Evolutionary conservation across 176 grass and related monocot species (phyloP), one percentile per base, ranked within the genome.

Genomic region (Eleusine coracana): DNA sequence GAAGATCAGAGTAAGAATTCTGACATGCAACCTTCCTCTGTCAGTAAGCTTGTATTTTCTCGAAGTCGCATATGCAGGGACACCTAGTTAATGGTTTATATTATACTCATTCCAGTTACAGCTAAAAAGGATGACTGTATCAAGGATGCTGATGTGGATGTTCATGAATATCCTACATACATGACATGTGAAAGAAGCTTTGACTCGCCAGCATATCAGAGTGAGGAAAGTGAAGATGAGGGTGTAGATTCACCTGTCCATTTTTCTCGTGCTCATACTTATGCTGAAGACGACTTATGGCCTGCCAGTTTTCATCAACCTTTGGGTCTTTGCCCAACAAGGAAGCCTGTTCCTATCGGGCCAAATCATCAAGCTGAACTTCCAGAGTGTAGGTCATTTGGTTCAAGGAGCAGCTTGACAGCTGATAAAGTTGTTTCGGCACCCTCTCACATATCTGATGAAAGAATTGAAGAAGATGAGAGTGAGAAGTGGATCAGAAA

Each of bases 341-440:
- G 70, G 82, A 97, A 89, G 78, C 67, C 68, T 83, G 86, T 92
- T 52, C 78, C 90, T 42, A 84, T 97, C 65, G 94, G 94, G 64
- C 75, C 77, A 74, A 89, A 94, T 45, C 78, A 94, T 85, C 94
- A 97, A 76, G 90, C 83, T 78, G 94, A 94, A 71, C 63, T 97
- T 76, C 92, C 92, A 49, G 86, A 91, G 39, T 92, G 78, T 60
- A 86, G 60, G 66, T 34, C 76, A 18, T 68, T 62, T 76, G 70
- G 37, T 78, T 66, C 62, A 55, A 80, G 55, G 38, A 64, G 75
- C 55, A 72, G 52, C 54, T 27, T 31, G 3, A 61, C 45, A 12
- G 27, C 15, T 83, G 60, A 48, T 63, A 20, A 38, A 83, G 75
- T 45, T 79, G 59, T 71, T 23, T 85, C 86, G 55, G 44, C 78